Conservation (phyloP, 305 asterid species). For the Rubia balearica region DNA sequence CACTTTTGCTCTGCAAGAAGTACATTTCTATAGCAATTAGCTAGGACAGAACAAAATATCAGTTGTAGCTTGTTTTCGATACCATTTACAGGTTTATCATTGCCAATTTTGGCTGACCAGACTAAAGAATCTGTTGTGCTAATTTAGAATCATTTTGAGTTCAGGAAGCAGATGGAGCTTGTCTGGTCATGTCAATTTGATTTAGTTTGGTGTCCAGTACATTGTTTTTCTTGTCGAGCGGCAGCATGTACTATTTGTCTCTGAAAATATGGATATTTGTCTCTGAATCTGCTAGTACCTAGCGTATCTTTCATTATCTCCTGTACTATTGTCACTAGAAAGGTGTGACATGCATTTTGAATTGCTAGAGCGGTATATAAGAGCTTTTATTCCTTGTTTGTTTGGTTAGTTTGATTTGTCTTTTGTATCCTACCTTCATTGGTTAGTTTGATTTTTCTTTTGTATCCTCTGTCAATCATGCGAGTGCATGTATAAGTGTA, state of each 20-base stretch:
- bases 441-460: not conserved
- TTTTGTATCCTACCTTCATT: not conserved
- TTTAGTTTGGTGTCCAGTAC: not conserved
- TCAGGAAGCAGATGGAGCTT: not conserved
- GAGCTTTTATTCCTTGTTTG: not conserved
- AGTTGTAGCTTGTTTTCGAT: not conserved
- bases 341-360: not conserved
- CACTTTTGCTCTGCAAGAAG: not conserved
- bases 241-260: not conserved
- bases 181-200: not conserved
- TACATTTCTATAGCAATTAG: not conserved
- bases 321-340: not conserved
- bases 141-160: not conserved
- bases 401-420: not conserved
- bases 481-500: not conserved
- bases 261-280: too few species aligned
- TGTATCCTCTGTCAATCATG: not conserved
- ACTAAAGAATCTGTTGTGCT: not conserved
- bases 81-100: not conserved
- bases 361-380: not conserved
- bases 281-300: not conserved
- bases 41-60: not conserved
- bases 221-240: not conserved
- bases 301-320: not conserved
- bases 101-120: slow-evolving; percentile 63